phyloP scores from a whole-genome alignment of 2,329 filamentous ascomycete genomes.

The Volutella citrinella region DNA sequence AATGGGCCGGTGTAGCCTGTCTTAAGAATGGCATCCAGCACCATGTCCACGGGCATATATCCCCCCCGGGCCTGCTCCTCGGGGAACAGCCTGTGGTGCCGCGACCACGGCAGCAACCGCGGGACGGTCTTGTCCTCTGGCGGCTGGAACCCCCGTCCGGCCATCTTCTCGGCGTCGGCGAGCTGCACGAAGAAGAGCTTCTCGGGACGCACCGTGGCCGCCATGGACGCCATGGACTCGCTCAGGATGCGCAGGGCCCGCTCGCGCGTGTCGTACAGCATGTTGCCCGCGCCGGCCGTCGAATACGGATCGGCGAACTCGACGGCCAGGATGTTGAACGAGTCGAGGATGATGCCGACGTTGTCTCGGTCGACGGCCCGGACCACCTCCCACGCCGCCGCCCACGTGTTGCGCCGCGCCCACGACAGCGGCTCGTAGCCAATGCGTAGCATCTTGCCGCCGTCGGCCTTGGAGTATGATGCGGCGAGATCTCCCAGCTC shows the following conservation, averaged over 20 bases:
- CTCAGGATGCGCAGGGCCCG: slow-evolving; percentile 8
- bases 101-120: slow-evolving; percentile 10
- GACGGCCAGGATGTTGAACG: slow-evolving; percentile 13
- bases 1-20: slow-evolving; percentile 12
- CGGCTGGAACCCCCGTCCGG: neutral
- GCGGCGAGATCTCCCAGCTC: slow-evolving; percentile 8
- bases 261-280: slow-evolving; percentile 6
- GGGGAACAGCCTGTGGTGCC: slow-evolving; percentile 9
- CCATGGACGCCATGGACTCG: slow-evolving; percentile 10
- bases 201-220: slow-evolving; percentile 8
- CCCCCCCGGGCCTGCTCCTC: slow-evolving; percentile 7
- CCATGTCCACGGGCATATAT: slow-evolving; percentile 13
- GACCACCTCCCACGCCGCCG: slow-evolving; percentile 14
- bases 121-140: slow-evolving; percentile 5
- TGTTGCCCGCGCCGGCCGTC: slow-evolving; percentile 4
- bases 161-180: slow-evolving; percentile 12
- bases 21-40: slow-evolving; percentile 9
- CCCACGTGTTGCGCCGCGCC: slow-evolving; percentile 14
- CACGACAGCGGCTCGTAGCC: slow-evolving; percentile 15
- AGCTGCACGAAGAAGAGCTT: slow-evolving; percentile 14
- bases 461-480: slow-evolving; percentile 6
- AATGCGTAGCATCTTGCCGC: slow-evolving; percentile 11
- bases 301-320: slow-evolving; percentile 16
- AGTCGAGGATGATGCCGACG: slow-evolving; percentile 11
- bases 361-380: slow-evolving; percentile 14